These are phyloP conservation scores for Trichoderma koningii DNA, from an alignment of 2,329 filamentous ascomycete species.

Conservation along the genomic window DNA sequence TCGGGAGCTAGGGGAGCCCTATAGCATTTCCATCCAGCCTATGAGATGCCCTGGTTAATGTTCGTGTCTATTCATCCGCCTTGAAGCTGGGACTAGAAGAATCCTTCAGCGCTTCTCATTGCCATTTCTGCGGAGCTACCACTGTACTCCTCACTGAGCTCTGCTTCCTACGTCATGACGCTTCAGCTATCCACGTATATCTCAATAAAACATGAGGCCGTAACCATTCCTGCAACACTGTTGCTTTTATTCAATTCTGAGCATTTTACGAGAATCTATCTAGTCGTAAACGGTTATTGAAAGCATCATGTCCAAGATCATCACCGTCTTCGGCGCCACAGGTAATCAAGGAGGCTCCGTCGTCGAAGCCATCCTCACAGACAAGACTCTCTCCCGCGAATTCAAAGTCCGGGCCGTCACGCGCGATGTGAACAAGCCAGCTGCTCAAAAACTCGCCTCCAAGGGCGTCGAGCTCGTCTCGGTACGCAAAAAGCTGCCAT, in stretches of 20 bases:
- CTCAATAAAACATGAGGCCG: not conserved
- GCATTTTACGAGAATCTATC: too few species aligned
- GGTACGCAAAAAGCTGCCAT: conserved; percentile 32
- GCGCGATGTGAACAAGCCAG: conserved; percentile 46
- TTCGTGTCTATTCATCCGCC: not conserved
- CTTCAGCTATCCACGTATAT: not conserved
- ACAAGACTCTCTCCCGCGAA: conserved; percentile 47
- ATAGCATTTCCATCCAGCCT: not conserved
- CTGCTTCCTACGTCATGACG: conserved; percentile 19
- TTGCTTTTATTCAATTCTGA: too few species aligned
- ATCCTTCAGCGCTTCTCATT: conserved; percentile 16
- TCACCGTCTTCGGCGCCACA: conserved; percentile 52
- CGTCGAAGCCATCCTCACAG: conserved; percentile 47
- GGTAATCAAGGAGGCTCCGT: conserved; percentile 54
- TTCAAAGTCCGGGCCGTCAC: conserved; percentile 52
- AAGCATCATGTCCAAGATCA: conserved; percentile 41
- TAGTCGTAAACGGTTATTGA: too few species aligned
- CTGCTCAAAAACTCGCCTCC: conserved; percentile 42
- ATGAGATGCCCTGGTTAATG: conserved; percentile 8
- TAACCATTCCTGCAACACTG: not conserved
- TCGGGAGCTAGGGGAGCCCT: not conserved
- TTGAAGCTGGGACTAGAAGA: not conserved
- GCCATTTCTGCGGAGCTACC: not conserved
- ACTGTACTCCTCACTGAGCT: not conserved
- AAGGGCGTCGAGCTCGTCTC: conserved; percentile 49